These are phyloP conservation scores for Wickerhamomyces sp. DNA, from an alignment of 1,139 yeast species.

Conservation along the genomic window DNA sequence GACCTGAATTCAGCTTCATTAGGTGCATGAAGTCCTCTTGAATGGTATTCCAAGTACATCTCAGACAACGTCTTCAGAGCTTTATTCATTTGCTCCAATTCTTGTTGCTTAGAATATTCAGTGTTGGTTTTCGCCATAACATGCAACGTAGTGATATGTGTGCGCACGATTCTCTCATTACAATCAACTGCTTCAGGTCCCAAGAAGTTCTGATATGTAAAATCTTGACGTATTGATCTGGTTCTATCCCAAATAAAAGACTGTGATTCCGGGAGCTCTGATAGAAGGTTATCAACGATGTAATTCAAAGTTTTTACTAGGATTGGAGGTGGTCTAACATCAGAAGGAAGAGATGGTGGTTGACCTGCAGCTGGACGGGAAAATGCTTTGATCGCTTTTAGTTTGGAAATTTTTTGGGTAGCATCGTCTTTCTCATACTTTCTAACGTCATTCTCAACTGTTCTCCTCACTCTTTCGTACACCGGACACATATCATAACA, in stretches of 20 bases:
- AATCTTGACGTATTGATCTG: slow-evolving; percentile 95
- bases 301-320: slow-evolving; percentile 62
- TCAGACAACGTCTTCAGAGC: slow-evolving; percentile 86
- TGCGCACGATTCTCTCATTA: slow-evolving; percentile 85
- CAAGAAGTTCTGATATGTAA: slow-evolving; percentile 88
- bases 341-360: slow-evolving; percentile 96
- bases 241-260: slow-evolving; percentile 98
- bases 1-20: slow-evolving; percentile 94
- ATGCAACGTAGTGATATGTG: slow-evolving; percentile 79
- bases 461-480: slow-evolving; percentile 85
- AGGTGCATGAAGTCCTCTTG: slow-evolving; percentile 63
- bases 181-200: slow-evolving; percentile 95
- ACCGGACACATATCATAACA: slow-evolving; percentile 94
- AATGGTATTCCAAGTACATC: slow-evolving; percentile 76
- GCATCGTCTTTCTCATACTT: slow-evolving; percentile 64
- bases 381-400: slow-evolving; percentile 82
- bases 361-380: slow-evolving; percentile 98
- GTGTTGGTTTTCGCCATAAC: slow-evolving; percentile 74
- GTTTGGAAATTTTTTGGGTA: slow-evolving; percentile 58
- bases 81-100: slow-evolving; percentile 88
- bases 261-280: slow-evolving; percentile 75
- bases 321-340: slow-evolving; percentile 88
- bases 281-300: slow-evolving; percentile 58
- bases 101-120: slow-evolving; percentile 92
- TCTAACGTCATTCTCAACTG: slow-evolving; percentile 83